Evolutionary conservation across 768 basidiomycete genomes (phyloP).

Genomic region (Candolleomyces aberdarensis): DNA sequence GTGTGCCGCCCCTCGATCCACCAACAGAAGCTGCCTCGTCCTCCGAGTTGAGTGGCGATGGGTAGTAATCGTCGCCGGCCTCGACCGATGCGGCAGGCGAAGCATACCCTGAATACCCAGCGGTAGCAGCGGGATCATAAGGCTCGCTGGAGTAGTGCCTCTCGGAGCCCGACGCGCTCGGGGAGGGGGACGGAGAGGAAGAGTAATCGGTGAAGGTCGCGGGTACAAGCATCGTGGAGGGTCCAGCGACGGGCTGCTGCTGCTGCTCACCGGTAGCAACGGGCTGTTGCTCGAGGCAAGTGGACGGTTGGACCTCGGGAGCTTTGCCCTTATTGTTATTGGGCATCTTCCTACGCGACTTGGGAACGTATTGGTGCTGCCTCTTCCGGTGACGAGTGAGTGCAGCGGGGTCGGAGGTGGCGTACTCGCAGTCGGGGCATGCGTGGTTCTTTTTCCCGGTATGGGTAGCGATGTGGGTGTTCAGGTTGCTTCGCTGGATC

Average conservation of each 20-base stretch:
- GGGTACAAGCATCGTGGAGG: too few species aligned
- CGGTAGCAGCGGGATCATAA: too few species aligned
- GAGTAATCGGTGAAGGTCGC: background rate
- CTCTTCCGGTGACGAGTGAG: slow-evolving; percentile 8
- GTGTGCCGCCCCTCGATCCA: too few species aligned
- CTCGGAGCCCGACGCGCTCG: too few species aligned
- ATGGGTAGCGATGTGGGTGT: background rate
- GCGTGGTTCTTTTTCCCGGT: background rate
- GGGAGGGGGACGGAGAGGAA: background rate
- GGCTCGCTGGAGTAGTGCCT: too few species aligned
- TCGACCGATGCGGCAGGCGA: too few species aligned
- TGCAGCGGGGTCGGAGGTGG: slow-evolving; percentile 4
- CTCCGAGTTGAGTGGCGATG: too few species aligned
- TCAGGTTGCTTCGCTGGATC: background rate
- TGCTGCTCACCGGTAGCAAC: background rate
- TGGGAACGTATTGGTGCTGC: slow-evolving; percentile 5
- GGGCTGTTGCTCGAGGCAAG: background rate
- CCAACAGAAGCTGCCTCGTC: too few species aligned
- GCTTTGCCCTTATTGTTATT: background rate
- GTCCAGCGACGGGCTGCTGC: too few species aligned
- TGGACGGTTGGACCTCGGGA: background rate
- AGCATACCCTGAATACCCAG: too few species aligned
- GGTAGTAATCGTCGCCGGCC: too few species aligned
- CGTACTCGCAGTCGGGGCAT: background rate
- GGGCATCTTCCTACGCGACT: background rate